A percentile compares a stretch with the other conserved stretches of the same genome.
Evolutionary conservation across 2,329 filamentous ascomycete genomes (phyloP).

Genomic region (Rutstroemia sp.): DNA sequence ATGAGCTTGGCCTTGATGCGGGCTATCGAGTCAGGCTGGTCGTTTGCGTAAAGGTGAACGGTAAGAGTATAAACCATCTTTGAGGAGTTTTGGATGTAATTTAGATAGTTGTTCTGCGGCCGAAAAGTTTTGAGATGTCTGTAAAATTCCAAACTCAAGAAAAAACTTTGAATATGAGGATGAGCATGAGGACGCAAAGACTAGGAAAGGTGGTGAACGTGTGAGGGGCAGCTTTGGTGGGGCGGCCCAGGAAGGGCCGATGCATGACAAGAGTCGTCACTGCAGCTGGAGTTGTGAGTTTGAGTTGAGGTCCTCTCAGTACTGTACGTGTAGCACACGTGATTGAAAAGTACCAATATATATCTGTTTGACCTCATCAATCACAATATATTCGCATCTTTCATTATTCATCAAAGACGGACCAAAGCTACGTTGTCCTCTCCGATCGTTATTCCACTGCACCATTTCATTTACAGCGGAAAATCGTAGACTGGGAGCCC

Average conservation of each 20-base stretch:
- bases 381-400: too few relatives aligned
- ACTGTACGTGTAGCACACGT: neutral
- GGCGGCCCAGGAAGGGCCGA: constrained; percentile 2
- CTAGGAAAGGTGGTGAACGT: neutral
- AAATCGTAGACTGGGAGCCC: too few relatives aligned
- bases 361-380: too few relatives aligned
- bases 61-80: constrained; percentile 63
- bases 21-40: constrained; percentile 52
- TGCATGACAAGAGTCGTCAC: neutral
- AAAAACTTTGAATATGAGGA: too few relatives aligned
- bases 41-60: constrained; percentile 63
- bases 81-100: neutral
- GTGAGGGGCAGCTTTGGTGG: constrained; percentile 3
- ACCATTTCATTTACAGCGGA: neutral
- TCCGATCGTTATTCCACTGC: too few relatives aligned
- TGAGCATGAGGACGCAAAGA: too few relatives aligned
- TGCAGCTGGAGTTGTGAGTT: neutral
- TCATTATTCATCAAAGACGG: too few relatives aligned
- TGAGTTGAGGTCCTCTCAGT: neutral
- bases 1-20: constrained; percentile 66
- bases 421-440: too few relatives aligned
- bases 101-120: too few relatives aligned
- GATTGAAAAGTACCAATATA: too few relatives aligned
- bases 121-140: too few relatives aligned
- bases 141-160: too few relatives aligned